phyloP scores from a whole-genome alignment of 1,284 basidiomycete species.

The Phellinidium pouzarii region DNA sequence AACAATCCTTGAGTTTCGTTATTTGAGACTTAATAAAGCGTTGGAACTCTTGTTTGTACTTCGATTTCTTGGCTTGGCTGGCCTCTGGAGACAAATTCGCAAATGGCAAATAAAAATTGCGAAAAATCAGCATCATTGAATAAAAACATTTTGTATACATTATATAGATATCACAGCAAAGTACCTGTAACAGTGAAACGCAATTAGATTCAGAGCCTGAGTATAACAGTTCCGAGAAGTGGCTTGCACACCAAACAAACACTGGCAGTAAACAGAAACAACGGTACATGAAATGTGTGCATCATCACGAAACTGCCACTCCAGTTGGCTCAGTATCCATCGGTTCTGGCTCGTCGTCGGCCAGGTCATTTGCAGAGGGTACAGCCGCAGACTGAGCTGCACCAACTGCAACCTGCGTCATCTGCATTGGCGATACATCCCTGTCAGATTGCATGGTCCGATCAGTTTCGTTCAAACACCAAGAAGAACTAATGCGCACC shows the following conservation, averaged over 20 bases:
- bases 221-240: background rate
- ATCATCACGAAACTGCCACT: conserved; percentile 19
- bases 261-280: background rate
- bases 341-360: conserved; percentile 12
- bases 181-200: background rate
- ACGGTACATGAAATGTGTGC: background rate
- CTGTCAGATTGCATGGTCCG: conserved; percentile 30
- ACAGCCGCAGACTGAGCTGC: conserved; percentile 74
- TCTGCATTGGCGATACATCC: conserved; percentile 59
- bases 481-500: conserved; percentile 40
- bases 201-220: background rate
- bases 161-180: background rate
- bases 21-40: too few species aligned
- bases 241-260: background rate
- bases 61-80: too few species aligned
- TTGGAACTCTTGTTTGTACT: too few species aligned
- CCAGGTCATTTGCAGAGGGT: conserved; percentile 70
- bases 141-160: background rate
- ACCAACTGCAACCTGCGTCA: conserved; percentile 44
- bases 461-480: background rate
- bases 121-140: background rate
- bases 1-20: too few species aligned
- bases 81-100: too few species aligned
- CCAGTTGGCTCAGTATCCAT: conserved; percentile 26
- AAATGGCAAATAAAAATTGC: too few species aligned